Evolutionary conservation across 2,329 filamentous ascomycete genomes (phyloP), one percentile per base, ranked within the genome.

Genomic region (Paecilomyces fulvus): DNA sequence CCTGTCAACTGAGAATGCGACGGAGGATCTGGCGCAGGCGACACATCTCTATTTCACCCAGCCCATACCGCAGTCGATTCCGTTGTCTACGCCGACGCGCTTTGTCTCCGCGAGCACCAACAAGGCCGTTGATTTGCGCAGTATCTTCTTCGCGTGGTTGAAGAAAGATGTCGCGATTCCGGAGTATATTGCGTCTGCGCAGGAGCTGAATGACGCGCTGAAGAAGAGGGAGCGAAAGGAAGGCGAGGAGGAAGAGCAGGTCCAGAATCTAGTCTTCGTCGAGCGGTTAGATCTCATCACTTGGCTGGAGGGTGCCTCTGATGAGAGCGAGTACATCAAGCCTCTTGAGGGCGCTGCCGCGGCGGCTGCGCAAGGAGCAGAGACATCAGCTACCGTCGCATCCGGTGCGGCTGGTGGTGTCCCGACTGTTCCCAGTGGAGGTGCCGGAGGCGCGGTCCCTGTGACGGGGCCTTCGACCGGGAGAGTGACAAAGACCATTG

Each of bases 81-180:
- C 87, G 1, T 82, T 96, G 62, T 84, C 83, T 53, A 81, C 82
- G 12, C 80, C 86, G 9, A 99, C 94, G 63, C 90, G 94, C 65
- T 97, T 97, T 77, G 82, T 89, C 59, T 92, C 90, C n/a, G 82
- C 83, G 57, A 83, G 85, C 51, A 74, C 74, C 65, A 80, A 83
- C 51, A 79, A 80, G 56, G 81, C 87, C 3, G 86, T 96, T 66
- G 90, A 96, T 70, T 80, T 99, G 64, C 90, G 94, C 69, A 94
- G 88, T 71, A 92, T 96, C 74, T 96, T 92, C 78, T 96, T 97
- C 70, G 91, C 91, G 56, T 99, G 91, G 90, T 80, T 89, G 67
- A 95, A 96, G 75, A 90, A 91, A 72, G 92, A 97, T 76, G 85
- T 88, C 55, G 85, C 88, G 55, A 91, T 95, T 63, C 88, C 89